phyloP scores from a whole-genome alignment of 1,284 basidiomycete species.

The Cerioporus squamosus region DNA sequence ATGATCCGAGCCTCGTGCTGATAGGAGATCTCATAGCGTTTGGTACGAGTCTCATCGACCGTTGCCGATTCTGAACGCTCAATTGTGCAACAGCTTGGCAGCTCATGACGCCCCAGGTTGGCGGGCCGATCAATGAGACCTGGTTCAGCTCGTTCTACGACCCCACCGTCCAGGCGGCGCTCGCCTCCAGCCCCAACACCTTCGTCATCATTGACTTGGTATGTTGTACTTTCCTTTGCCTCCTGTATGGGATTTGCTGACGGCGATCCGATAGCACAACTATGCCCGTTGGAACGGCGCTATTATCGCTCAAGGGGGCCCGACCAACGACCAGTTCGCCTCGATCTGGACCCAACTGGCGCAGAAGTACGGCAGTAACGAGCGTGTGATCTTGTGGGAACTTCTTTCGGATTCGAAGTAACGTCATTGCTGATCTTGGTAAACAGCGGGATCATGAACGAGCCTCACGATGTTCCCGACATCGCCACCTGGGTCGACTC shows the following conservation, averaged over 20 bases:
- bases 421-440: no score
- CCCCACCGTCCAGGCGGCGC: slow-evolving; percentile 51
- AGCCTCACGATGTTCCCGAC: slow-evolving; percentile 51
- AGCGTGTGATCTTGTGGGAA: slow-evolving; percentile 50
- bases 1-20: background rate
- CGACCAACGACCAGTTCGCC: slow-evolving; percentile 54
- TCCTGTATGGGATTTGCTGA: background rate
- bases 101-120: slow-evolving; percentile 52
- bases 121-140: slow-evolving; percentile 47
- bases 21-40: slow-evolving; percentile 28
- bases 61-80: background rate
- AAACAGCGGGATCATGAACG: slow-evolving; percentile 52
- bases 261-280: slow-evolving; percentile 42
- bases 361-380: slow-evolving; percentile 50
- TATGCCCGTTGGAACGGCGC: slow-evolving; percentile 55
- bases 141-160: slow-evolving; percentile 52
- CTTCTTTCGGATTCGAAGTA: background rate
- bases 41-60: slow-evolving; percentile 25
- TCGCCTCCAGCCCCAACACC: slow-evolving; percentile 43
- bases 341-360: slow-evolving; percentile 59
- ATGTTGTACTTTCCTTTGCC: slow-evolving; percentile 10
- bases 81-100: slow-evolving; percentile 46
- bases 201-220: slow-evolving; percentile 58
- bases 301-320: slow-evolving; percentile 58
- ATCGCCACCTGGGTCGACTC: slow-evolving; percentile 48